A percentile compares a stretch with the other conserved stretches of the same genome.
phyloP scores from a whole-genome alignment of 192 early-diverging fungal species.

The Phlyctochytrium arcticum region DNA sequence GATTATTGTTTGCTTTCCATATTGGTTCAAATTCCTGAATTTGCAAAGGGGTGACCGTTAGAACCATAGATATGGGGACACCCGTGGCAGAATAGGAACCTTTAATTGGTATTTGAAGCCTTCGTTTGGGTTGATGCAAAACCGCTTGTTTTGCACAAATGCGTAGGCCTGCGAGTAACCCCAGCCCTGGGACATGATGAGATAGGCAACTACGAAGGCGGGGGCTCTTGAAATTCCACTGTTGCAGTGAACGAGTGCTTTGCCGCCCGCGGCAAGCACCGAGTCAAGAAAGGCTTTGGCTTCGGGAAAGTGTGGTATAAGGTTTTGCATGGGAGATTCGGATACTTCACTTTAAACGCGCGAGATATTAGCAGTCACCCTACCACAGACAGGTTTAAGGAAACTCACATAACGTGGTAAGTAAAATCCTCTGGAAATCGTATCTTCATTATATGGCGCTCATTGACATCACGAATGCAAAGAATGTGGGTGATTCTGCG shows the following conservation, averaged over 20 bases:
- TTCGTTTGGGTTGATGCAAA: slow-evolving; percentile 84
- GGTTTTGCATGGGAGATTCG: slow-evolving; percentile 74
- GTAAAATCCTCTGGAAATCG: slow-evolving; percentile 52
- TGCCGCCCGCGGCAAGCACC: slow-evolving; percentile 26
- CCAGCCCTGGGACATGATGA: slow-evolving; percentile 72
- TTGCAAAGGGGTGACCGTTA: not conserved
- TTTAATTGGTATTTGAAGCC: slow-evolving; percentile 77
- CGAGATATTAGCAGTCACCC: too few species aligned
- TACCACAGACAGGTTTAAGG: not conserved
- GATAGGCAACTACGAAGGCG: slow-evolving; percentile 82
- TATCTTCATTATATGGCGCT: slow-evolving; percentile 55
- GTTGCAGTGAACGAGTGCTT: slow-evolving; percentile 49
- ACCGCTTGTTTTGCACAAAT: slow-evolving; percentile 80
- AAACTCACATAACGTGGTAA: slow-evolving; percentile 58
- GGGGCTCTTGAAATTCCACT: slow-evolving; percentile 81
- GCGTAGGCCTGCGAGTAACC: slow-evolving; percentile 68
- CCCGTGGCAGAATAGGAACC: slow-evolving; percentile 29
- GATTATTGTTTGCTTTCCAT: slow-evolving; percentile 54
- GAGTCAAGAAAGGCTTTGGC: slow-evolving; percentile 55
- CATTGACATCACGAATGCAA: slow-evolving; percentile 67
- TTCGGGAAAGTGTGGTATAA: slow-evolving; percentile 73
- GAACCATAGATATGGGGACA: not conserved
- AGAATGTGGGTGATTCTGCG: slow-evolving; percentile 73
- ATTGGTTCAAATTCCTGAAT: slow-evolving; percentile 80
- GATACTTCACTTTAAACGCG: slow-evolving; percentile 53